Evolutionary conservation across 306 rosid genomes (phyloP).

Genomic region (Prosopis cineraria): DNA sequence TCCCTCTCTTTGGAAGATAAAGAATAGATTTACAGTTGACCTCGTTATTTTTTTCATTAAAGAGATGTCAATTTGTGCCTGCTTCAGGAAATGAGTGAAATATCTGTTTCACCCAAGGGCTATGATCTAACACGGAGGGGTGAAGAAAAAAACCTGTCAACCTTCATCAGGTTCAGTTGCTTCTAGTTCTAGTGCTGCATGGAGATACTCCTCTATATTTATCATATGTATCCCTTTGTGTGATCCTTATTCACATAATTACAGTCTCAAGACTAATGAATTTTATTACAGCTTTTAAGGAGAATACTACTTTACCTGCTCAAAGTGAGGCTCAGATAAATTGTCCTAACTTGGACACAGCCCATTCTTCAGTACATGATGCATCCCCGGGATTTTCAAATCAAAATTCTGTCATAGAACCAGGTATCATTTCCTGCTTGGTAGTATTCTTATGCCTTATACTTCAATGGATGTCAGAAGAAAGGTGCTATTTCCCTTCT

Average conservation of each 20-base stretch:
- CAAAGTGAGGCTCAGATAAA: slow-evolving; percentile 56
- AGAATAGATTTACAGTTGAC: slow-evolving; percentile 15
- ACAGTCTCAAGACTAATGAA: slow-evolving; percentile 41
- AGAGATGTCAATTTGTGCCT: slow-evolving; percentile 7
- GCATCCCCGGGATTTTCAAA: slow-evolving; percentile 69
- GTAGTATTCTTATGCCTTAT: background rate
- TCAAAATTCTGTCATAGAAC: slow-evolving; percentile 50
- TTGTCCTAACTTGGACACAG: slow-evolving; percentile 41
- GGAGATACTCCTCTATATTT: slow-evolving; percentile 19
- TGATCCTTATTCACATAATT: slow-evolving; percentile 15
- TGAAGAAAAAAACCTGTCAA: slow-evolving; percentile 55
- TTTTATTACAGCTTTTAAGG: slow-evolving; percentile 42
- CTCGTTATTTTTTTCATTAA: slow-evolving; percentile 9
- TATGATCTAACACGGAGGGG: slow-evolving; percentile 54
- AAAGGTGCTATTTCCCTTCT: slow-evolving; percentile 10
- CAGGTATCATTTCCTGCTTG: slow-evolving; percentile 54
- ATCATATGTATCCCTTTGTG: slow-evolving; percentile 10
- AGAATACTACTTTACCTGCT: slow-evolving; percentile 44
- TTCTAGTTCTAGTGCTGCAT: slow-evolving; percentile 44
- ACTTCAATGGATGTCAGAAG: slow-evolving; percentile 27
- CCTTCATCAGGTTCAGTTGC: slow-evolving; percentile 43
- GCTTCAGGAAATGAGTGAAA: slow-evolving; percentile 60
- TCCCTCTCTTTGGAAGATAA: slow-evolving; percentile 10
- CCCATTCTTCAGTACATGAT: slow-evolving; percentile 53
- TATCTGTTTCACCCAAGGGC: slow-evolving; percentile 48